These are phyloP conservation scores for Globisporangium megalacanthum DNA, from an alignment of 352 stramenopile genomes.

Conservation along the genomic window DNA sequence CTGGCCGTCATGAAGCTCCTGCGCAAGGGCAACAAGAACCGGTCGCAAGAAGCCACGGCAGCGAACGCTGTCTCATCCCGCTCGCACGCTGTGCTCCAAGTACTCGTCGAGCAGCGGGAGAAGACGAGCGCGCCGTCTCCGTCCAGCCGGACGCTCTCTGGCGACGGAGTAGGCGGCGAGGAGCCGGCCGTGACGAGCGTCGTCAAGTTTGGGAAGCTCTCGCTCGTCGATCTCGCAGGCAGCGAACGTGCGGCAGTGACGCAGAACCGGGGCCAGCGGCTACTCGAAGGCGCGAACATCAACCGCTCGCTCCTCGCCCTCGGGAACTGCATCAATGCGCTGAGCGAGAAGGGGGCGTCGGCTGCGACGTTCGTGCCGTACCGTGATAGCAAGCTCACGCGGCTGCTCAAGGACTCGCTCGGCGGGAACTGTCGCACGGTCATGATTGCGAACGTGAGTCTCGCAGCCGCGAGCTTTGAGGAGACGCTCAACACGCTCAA, in stretches of 20 bases:
- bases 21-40: conserved; percentile 78
- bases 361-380: conserved; percentile 80
- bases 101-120: conserved; percentile 73
- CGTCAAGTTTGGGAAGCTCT: conserved; percentile 86
- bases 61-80: conserved; percentile 87
- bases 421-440: conserved; percentile 92
- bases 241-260: conserved; percentile 89
- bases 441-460: conserved; percentile 91
- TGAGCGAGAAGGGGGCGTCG: conserved; percentile 68
- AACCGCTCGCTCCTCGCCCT: conserved; percentile 89
- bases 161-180: background rate
- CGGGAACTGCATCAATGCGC: conserved; percentile 92
- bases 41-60: conserved; percentile 84
- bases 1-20: conserved; percentile 86
- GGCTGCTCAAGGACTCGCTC: conserved; percentile 87
- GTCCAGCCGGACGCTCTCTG: conserved; percentile 9
- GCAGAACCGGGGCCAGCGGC: conserved; percentile 79
- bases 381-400: conserved; percentile 85
- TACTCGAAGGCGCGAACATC: conserved; percentile 91
- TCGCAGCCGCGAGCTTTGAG: conserved; percentile 75
- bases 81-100: conserved; percentile 87
- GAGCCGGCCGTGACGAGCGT: conserved; percentile 19
- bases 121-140: conserved; percentile 14
- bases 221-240: conserved; percentile 87
- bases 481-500: conserved; percentile 94